Evolutionary conservation across 176 grass and related monocot species (phyloP).

Genomic region (Juncus effusus): DNA sequence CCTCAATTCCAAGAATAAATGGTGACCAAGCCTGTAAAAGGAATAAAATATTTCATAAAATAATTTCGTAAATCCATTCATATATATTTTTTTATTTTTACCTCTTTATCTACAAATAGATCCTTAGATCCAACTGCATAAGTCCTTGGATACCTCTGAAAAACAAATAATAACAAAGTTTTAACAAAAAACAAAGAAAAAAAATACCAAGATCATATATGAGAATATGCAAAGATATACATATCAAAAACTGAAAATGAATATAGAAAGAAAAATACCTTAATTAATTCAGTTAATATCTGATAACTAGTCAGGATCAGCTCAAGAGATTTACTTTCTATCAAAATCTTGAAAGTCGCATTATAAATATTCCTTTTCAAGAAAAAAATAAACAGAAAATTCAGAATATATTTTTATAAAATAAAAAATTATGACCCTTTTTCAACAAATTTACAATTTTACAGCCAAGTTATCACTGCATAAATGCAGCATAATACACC

Average conservation of each 20-base stretch:
- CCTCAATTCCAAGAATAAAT: slow-evolving; percentile 52
- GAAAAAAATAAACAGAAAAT: slow-evolving; percentile 13
- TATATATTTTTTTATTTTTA: slow-evolving; percentile 18
- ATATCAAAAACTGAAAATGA: neutral
- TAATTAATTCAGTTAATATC: slow-evolving; percentile 63
- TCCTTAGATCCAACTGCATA: slow-evolving; percentile 29
- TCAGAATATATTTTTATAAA: slow-evolving; percentile 6
- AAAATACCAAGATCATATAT: neutral
- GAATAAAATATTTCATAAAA: slow-evolving; percentile 15
- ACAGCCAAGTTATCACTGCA: neutral
- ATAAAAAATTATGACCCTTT: slow-evolving; percentile 12
- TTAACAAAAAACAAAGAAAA: neutral
- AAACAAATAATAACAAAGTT: slow-evolving; percentile 15
- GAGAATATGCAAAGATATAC: neutral
- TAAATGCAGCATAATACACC: neutral
- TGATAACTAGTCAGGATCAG: slow-evolving; percentile 63
- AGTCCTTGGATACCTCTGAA: slow-evolving; percentile 72
- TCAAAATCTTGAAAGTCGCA: slow-evolving; percentile 66
- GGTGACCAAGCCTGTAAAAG: slow-evolving; percentile 71
- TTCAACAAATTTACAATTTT: neutral
- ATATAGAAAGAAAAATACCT: slow-evolving; percentile 40
- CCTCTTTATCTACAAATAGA: slow-evolving; percentile 58
- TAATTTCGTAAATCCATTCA: no score
- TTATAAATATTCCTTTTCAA: slow-evolving; percentile 60
- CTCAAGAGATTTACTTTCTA: slow-evolving; percentile 60